Evolutionary conservation across 345 rosid genomes (phyloP).

Genomic region (Lagerstroemia speciosa): DNA sequence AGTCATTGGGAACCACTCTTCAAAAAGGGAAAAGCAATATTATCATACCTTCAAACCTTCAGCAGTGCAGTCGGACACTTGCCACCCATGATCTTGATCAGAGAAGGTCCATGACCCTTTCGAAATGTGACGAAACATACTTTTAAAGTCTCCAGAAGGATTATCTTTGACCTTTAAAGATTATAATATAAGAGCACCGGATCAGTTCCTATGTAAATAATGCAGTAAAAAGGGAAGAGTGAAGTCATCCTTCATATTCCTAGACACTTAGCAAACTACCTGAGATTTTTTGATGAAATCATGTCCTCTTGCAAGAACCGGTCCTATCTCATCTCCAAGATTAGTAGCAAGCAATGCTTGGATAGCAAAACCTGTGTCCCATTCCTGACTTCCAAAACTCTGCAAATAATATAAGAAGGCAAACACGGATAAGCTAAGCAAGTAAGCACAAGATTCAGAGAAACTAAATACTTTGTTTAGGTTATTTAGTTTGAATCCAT

Average conservation of each 20-base stretch:
- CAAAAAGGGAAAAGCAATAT: not conserved
- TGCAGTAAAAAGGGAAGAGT: not conserved
- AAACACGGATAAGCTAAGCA: not conserved
- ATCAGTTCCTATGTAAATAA: not conserved
- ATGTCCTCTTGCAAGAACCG: conserved; percentile 22
- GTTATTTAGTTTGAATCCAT: too few species aligned
- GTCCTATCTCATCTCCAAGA: conserved; percentile 23
- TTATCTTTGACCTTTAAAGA: too few species aligned
- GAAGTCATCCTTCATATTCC: too few species aligned
- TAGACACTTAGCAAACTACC: conserved; percentile 14
- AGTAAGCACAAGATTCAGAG: too few species aligned
- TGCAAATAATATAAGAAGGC: conserved; percentile 6
- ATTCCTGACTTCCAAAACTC: conserved; percentile 53
- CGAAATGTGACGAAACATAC: too few species aligned
- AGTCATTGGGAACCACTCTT: too few species aligned
- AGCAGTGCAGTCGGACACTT: conserved; percentile 43
- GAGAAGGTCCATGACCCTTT: too few species aligned
- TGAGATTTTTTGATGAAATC: conserved; percentile 40
- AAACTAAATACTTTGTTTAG: too few species aligned
- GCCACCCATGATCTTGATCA: too few species aligned
- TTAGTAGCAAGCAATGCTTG: too few species aligned
- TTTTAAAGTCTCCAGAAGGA: too few species aligned
- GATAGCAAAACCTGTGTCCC: too few species aligned
- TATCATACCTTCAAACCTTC: conserved; percentile 26
- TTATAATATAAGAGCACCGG: not conserved